A percentile compares a stretch with the other conserved stretches of the same genome.
Conservation (phyloP, 371 early-diverging fungal genomes). For the Paraphysoderma sedebokerense region DNA sequence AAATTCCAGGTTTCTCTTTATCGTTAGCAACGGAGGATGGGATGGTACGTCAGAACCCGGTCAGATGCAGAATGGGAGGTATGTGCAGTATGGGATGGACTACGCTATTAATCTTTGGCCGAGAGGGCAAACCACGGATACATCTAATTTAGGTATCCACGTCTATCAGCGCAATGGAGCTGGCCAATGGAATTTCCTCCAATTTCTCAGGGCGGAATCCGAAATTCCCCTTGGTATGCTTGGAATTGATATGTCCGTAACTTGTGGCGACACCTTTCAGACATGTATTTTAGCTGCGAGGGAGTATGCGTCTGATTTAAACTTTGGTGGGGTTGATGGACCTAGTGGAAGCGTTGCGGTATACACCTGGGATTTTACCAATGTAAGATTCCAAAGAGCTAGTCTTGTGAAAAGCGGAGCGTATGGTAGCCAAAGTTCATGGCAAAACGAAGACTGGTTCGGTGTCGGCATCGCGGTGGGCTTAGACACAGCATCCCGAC, state of each 20-base stretch:
- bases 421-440: not conserved
- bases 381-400: not conserved
- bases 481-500: not conserved
- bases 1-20: not conserved
- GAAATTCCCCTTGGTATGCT: not conserved
- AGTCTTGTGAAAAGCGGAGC: not conserved
- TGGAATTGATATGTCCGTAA: conserved; percentile 1
- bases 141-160: not conserved
- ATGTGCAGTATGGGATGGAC: not conserved
- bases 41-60: not conserved
- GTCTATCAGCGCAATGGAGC: not conserved
- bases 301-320: too few species aligned
- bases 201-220: not conserved
- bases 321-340: too few species aligned
- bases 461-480: not conserved
- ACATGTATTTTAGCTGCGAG: not conserved
- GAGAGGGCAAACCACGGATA: not conserved
- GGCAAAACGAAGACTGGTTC: conserved; percentile 2
- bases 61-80: not conserved
- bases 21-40: not conserved
- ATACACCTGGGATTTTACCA: too few species aligned
- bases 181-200: not conserved
- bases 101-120: not conserved
- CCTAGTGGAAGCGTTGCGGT: too few species aligned
- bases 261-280: not conserved